Evolutionary conservation across 768 basidiomycete genomes (phyloP), one percentile per base, ranked within the genome.

Genomic region (Pulveroboletus sp.): DNA sequence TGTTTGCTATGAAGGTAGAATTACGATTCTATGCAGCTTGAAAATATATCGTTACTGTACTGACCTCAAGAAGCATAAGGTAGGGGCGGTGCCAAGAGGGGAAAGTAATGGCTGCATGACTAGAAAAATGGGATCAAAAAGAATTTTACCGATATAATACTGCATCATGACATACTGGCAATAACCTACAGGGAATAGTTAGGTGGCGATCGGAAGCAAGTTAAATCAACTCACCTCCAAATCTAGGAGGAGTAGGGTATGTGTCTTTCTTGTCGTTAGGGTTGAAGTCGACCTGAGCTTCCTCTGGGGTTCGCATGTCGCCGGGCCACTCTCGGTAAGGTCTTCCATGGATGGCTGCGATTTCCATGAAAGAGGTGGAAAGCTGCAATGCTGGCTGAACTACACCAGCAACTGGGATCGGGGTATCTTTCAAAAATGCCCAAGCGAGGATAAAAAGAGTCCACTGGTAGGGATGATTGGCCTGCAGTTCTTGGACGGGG

Each of bases 51-150:
- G 24, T 17, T 31, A 16, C n/a, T n/a, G n/a, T n/a, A 42, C 47
- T n/a, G 20, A 63, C 62, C 39, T 63, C 62, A 12, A 63, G 38
- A n/a, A 64, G 51, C 63, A 63, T 52, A 10, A 64, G 24, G 24
- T 63, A 63, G n/a, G 63, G 63, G 12, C 63, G 60, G 24, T 63
- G 62, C 63, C 63, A 63, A 41, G 62, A 38, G 23, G 60, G 49
- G 31, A 63, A 63, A 20, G 61, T 49, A 35, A 63, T 38, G 3
- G 53, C 50, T 12, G 52, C 51, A 34, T 63, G 62, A 40, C 62
- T 63, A 24, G 23, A 45, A 27, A 41, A 36, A 17, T 8, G 4
- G 16, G 7, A 5, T 43, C 30, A 7, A 50, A 40, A 19, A 30
- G 27, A 17, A 20, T 20, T 16, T n/a, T 32, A 7, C 9, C 2